Evolutionary conservation across 208 protist genomes (phyloP).

Genomic region (Leishmania turanica): DNA sequence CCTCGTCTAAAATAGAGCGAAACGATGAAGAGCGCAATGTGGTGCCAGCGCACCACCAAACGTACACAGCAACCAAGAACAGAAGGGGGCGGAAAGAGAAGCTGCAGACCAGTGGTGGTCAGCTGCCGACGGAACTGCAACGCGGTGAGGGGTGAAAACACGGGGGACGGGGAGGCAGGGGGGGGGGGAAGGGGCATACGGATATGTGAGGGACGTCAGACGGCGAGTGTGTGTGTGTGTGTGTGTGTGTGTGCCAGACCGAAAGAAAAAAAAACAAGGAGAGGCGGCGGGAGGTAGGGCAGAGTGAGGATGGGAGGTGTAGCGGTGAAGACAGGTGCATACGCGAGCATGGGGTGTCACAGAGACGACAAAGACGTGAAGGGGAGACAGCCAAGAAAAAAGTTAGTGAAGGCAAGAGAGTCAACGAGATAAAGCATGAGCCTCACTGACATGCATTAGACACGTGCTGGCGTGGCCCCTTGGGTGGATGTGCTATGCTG

Average conservation of each 20-base stretch:
- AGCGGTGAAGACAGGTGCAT: not conserved
- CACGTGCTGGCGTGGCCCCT: not conserved
- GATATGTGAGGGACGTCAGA: not conserved
- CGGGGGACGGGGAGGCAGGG: not conserved
- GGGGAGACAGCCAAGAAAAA: not conserved
- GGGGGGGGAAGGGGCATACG: not conserved
- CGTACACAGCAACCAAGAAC: not conserved
- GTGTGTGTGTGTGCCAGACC: not conserved
- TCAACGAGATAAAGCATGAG: not conserved
- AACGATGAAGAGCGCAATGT: not conserved
- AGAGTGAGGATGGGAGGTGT: not conserved
- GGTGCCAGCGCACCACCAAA: not conserved
- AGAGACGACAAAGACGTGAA: not conserved
- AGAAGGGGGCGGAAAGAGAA: not conserved
- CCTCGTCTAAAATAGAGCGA: not conserved
- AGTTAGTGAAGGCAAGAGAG: not conserved
- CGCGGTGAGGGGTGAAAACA: not conserved
- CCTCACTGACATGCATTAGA: not conserved
- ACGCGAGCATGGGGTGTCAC: not conserved
- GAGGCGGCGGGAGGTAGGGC: not conserved
- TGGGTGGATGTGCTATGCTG: not conserved
- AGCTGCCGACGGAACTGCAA: not conserved
- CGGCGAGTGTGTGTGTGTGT: slow-evolving; percentile 1
- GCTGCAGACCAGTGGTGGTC: not conserved
- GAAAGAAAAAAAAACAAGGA: not conserved